Percentiles rank a stretch among this genome's conserved stretches.
Evolutionary conservation across 139 green algal species (phyloP).

Genomic region (Picochlorum sp.): DNA sequence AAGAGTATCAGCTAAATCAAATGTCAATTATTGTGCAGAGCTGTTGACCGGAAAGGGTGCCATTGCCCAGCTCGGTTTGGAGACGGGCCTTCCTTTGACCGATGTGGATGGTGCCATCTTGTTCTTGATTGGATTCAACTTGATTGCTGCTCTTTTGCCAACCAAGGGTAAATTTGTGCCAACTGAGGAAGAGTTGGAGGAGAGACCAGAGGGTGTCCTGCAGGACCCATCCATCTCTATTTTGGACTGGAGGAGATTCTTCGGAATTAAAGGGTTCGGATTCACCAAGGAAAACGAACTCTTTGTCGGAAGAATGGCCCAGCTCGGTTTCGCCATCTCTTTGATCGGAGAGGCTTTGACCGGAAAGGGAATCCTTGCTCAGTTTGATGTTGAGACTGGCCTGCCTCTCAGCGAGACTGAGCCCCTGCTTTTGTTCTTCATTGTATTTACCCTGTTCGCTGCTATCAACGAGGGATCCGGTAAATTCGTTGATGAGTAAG

Average conservation of each 20-base stretch:
- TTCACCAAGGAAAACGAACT: constrained; percentile 59
- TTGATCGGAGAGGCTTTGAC: constrained; percentile 63
- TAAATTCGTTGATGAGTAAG: constrained; percentile 27
- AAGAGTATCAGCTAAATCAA: no score
- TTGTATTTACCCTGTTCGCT: constrained; percentile 41
- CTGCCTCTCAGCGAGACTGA: constrained; percentile 55
- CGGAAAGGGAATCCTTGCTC: constrained; percentile 58
- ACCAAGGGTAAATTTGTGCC: constrained; percentile 33
- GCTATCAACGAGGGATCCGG: constrained; percentile 32
- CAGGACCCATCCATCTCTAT: constrained; percentile 45
- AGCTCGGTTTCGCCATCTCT: constrained; percentile 66
- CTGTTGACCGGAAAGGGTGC: constrained; percentile 56
- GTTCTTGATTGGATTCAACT: constrained; percentile 51
- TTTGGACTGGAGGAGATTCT: constrained; percentile 6
- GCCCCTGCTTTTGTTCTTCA: constrained; percentile 50
- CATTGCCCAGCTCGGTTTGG: constrained; percentile 56
- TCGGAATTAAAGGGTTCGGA: constrained; percentile 11
- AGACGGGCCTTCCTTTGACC: constrained; percentile 32
- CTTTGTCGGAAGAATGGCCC: constrained; percentile 68
- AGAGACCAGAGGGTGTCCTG: constrained; percentile 31
- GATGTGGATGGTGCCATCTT: constrained; percentile 49
- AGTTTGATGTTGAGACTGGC: constrained; percentile 51
- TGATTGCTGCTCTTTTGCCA: constrained; percentile 40
- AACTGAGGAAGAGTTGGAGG: constrained; percentile 20
- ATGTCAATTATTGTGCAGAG: no score